phyloP scores from a whole-genome alignment of 352 stramenopile species.

The Phytophthora sansomeana region DNA sequence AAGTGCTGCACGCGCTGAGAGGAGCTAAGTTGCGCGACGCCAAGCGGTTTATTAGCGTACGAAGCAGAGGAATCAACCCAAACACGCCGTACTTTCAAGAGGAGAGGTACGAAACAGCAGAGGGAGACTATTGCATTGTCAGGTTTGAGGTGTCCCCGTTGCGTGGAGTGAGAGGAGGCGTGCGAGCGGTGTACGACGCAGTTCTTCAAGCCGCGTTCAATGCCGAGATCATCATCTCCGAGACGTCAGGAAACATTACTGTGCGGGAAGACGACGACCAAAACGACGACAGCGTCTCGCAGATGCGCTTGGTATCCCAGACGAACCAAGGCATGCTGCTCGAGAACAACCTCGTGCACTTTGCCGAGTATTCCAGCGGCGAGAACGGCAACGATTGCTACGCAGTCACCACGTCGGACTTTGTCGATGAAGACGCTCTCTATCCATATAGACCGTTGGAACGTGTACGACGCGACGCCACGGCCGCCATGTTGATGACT shows the following conservation, averaged over 20 bases:
- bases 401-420: slow-evolving; percentile 46
- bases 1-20: slow-evolving; percentile 31
- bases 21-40: slow-evolving; percentile 36
- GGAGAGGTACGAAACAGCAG: slow-evolving; percentile 49
- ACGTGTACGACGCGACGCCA: slow-evolving; percentile 48
- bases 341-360: slow-evolving; percentile 46
- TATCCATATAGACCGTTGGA: slow-evolving; percentile 54
- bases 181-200: slow-evolving; percentile 57
- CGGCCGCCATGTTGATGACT: slow-evolving; percentile 35
- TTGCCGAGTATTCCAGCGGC: slow-evolving; percentile 30
- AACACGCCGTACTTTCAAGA: slow-evolving; percentile 39
- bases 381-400: slow-evolving; percentile 33
- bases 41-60: slow-evolving; percentile 39
- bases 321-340: slow-evolving; percentile 36
- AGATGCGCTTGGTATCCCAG: slow-evolving; percentile 54
- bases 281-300: slow-evolving; percentile 43
- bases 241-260: slow-evolving; percentile 66
- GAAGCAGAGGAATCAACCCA: slow-evolving; percentile 35
- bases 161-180: slow-evolving; percentile 37
- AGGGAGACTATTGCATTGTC: slow-evolving; percentile 51
- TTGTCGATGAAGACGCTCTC: slow-evolving; percentile 51
- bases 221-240: slow-evolving; percentile 71
- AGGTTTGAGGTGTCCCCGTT: slow-evolving; percentile 58
- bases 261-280: slow-evolving; percentile 75
- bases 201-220: slow-evolving; percentile 58